phyloP scores from a whole-genome alignment of 192 early-diverging fungal species.

The Coemansia sp. region DNA sequence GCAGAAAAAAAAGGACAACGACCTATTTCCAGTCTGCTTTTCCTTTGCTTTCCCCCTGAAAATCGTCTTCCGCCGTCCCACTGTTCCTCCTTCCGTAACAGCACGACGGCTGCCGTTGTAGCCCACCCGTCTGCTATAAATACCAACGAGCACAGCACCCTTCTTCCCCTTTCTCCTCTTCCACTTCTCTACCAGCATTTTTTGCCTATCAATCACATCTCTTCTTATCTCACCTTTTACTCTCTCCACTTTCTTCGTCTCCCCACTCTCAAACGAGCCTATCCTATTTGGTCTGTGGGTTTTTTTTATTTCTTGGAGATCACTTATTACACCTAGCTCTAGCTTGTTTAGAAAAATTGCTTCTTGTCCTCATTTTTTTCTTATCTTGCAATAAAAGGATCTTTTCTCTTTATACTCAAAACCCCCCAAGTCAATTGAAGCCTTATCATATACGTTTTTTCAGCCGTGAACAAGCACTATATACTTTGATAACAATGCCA shows the following conservation, averaged over 20 bases:
- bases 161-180: not conserved
- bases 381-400: not conserved
- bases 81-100: not conserved
- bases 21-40: too few species aligned
- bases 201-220: not conserved
- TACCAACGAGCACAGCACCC: not conserved
- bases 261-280: not conserved
- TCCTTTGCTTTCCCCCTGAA: not conserved
- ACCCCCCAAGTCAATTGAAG: not conserved
- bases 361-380: not conserved
- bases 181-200: not conserved
- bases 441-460: not conserved
- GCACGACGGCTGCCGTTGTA: not conserved
- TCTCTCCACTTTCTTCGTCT: not conserved
- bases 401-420: not conserved
- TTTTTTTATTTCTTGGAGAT: not conserved
- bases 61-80: not conserved
- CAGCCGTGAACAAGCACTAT: not conserved
- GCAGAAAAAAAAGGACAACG: too few species aligned
- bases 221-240: not conserved
- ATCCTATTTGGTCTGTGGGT: not conserved
- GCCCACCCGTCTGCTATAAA: not conserved
- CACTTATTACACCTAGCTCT: not conserved
- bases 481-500: conserved; percentile 1
- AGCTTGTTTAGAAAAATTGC: not conserved